Base-by-base conservation (phyloP, 129 eudicot species). In the Kitagawia praeruptora region DNA sequence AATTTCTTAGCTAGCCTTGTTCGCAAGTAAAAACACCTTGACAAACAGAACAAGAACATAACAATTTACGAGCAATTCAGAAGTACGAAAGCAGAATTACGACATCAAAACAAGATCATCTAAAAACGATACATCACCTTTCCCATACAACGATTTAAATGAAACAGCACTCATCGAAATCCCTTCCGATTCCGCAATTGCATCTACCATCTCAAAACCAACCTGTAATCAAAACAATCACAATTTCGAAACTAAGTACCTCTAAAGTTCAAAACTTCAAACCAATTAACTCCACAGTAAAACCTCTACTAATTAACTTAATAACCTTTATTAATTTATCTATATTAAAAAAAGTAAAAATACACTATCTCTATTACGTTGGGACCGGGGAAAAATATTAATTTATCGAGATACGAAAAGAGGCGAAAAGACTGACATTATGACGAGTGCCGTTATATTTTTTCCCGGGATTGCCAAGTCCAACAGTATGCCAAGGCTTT, bases 131-230 rank as follows among this genome's bases (percentile, higher is more conserved):
- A 48, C 14, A 76, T 28, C 5, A 93, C 98, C 98, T 94, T 86
- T 95, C 47, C 98, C 98, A 75, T 90, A 92, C 51, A 86, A 79
- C 28, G 98, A 83, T 82, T 89, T 95, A 82, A 88, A 95, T 75
- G 97, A 85, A 84, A 90, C 89, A 71, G 85, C 82, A 78, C 85
- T 83, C 89, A 89, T 83, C 41, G 96, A 78, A 67, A 95, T 90
- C 79, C 96, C 97, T 82, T 92, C 98, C 25, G 97, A 92, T 71
- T 92, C 92, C 31, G 96, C 98, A 72, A 95, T 90, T 6, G 86
- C 82, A 79, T 95, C 97, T 40, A 92, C 86, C 97, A 95, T 88
- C 83, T 95, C 98, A 86, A 95, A 95, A 12, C 98, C 98, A 77
- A 95, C 97, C 98, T 95, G 74, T 42, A 75, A 58, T 46, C n/a